A percentile compares a stretch with the other conserved stretches of the same genome.
These are phyloP conservation scores for Dactylorhiza incarnata DNA, from an alignment of 106 monocot species.

Conservation along the genomic window DNA sequence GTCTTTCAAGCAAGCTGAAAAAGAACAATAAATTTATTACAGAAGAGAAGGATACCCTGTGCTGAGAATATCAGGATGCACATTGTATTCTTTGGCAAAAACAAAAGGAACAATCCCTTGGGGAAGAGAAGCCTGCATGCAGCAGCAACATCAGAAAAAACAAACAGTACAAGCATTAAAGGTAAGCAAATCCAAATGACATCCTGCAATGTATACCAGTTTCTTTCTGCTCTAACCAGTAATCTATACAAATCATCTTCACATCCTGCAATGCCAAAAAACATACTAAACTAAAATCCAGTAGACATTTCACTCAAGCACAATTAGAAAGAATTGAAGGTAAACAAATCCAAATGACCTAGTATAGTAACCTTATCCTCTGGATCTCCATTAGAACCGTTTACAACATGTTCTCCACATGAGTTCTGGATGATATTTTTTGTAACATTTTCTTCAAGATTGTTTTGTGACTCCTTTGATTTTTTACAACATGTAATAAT, in stretches of 20 bases:
- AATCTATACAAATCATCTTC: conserved; percentile 65
- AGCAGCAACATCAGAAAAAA: too few species aligned
- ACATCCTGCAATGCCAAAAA: conserved; percentile 42
- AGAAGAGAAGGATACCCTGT: conserved; percentile 13
- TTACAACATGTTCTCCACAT: conserved; percentile 31
- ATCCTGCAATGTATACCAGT: conserved; percentile 69
- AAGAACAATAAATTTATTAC: neutral
- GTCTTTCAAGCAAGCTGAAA: neutral
- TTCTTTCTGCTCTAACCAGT: conserved; percentile 53
- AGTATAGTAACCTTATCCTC: conserved; percentile 33
- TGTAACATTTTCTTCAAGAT: conserved; percentile 23
- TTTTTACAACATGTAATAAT: conserved; percentile 50
- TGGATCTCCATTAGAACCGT: conserved; percentile 39
- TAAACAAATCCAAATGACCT: neutral
- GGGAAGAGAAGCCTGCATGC: conserved; percentile 22
- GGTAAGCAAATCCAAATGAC: too few species aligned
- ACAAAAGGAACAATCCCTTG: conserved; percentile 31
- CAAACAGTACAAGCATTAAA: too few species aligned
- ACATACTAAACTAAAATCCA: conserved; percentile 14
- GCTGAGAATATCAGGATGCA: conserved; percentile 28
- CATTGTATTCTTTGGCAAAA: conserved; percentile 27
- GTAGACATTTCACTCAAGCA: conserved; percentile 2
- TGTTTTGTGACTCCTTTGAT: conserved; percentile 18
- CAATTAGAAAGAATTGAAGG: neutral
- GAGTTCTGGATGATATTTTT: conserved; percentile 23